These are phyloP conservation scores for Porphyrellus cyaneotinctus DNA, from an alignment of 768 basidiomycete genomes.

Conservation along the genomic window DNA sequence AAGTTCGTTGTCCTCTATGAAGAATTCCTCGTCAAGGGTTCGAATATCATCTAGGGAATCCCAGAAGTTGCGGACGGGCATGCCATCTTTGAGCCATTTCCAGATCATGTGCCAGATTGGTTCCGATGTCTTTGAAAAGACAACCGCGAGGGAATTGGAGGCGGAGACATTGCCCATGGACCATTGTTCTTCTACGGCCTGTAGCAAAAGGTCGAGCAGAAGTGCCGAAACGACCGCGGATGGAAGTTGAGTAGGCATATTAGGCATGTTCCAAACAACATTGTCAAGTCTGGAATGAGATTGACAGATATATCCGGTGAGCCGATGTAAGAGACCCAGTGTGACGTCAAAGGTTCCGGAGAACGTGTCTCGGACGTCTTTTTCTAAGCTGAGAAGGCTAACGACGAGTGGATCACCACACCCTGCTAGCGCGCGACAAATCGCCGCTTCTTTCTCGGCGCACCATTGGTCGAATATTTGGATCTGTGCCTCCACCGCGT, in stretches of 20 bases:
- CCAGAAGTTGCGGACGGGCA: constrained; percentile 46
- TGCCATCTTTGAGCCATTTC: constrained; percentile 70
- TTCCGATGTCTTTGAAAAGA: constrained; percentile 61
- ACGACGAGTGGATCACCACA: constrained; percentile 40
- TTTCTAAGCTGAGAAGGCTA: constrained; percentile 65
- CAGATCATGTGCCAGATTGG: constrained; percentile 73
- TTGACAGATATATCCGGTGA: constrained; percentile 30
- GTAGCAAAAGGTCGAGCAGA: constrained; percentile 61
- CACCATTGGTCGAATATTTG: constrained; percentile 66
- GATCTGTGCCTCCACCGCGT: constrained; percentile 63
- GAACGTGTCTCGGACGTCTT: constrained; percentile 53
- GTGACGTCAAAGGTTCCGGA: constrained; percentile 56
- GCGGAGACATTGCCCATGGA: constrained; percentile 55
- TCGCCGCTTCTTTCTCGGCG: constrained; percentile 59
- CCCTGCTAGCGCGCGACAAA: constrained; percentile 57
- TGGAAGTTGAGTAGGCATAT: constrained; percentile 36
- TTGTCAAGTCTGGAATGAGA: constrained; percentile 25
- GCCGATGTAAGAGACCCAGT: constrained; percentile 42
- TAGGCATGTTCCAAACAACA: constrained; percentile 40
- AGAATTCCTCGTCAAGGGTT: constrained; percentile 68
- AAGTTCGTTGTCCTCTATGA: constrained; percentile 69
- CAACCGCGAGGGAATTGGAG: constrained; percentile 52
- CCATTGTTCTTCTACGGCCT: constrained; percentile 52
- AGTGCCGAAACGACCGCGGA: constrained; percentile 53
- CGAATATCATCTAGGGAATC: constrained; percentile 16